Conservation (phyloP, 805 yeast species). For the Saccharomycopsis schoenii region DNA sequence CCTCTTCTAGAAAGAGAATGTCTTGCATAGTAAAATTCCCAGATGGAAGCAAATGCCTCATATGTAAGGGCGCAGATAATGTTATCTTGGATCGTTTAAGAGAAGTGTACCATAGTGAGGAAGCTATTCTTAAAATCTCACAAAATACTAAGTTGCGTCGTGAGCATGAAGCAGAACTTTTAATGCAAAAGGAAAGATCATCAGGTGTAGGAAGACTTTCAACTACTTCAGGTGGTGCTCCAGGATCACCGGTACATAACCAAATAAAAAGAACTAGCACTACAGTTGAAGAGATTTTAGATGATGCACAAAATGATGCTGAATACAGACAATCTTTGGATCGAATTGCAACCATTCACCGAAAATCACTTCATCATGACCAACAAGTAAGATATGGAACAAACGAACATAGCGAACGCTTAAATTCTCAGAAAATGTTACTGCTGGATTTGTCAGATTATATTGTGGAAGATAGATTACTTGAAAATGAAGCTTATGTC, state of each 20-base stretch:
- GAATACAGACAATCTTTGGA: slow-evolving; percentile 24
- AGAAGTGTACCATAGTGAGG: slow-evolving; percentile 45
- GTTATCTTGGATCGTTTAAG: slow-evolving; percentile 68
- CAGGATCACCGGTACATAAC: neutral
- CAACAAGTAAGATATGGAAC: slow-evolving; percentile 47
- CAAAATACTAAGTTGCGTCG: slow-evolving; percentile 52
- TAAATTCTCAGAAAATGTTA: neutral
- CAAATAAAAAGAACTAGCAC: neutral
- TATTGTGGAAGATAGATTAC: slow-evolving; percentile 45
- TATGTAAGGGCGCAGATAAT: slow-evolving; percentile 96
- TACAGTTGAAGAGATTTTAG: slow-evolving; percentile 29
- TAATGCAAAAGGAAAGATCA: slow-evolving; percentile 41
- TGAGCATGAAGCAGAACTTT: slow-evolving; percentile 65
- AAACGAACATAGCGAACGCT: slow-evolving; percentile 16
- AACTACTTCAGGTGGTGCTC: neutral
- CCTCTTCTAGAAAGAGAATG: slow-evolving; percentile 89
- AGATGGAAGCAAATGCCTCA: slow-evolving; percentile 58
- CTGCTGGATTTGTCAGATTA: slow-evolving; percentile 23
- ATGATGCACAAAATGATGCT: slow-evolving; percentile 34
- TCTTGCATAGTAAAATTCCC: slow-evolving; percentile 76
- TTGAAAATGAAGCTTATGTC: slow-evolving; percentile 64
- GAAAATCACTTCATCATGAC: slow-evolving; percentile 48
- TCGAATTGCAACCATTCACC: slow-evolving; percentile 41
- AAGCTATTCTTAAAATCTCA: slow-evolving; percentile 57
- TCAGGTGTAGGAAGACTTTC: neutral